Conservation (phyloP, 768 basidiomycete genomes). For the Multifurca ochricompacta region DNA sequence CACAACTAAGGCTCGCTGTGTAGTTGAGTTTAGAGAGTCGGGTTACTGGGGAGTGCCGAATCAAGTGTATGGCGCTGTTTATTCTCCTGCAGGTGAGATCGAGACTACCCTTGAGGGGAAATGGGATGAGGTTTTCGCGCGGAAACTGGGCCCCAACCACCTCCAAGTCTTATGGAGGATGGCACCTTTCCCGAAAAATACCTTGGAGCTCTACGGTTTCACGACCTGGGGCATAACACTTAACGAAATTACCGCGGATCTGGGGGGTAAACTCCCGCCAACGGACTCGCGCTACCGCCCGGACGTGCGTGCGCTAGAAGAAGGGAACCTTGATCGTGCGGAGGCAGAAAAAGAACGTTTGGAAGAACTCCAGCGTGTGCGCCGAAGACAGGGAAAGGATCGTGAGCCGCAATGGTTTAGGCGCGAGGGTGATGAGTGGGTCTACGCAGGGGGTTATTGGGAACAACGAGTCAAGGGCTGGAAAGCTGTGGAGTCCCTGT, state of each 20-base stretch:
- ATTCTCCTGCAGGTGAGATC: slow-evolving; percentile 44
- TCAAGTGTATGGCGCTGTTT: slow-evolving; percentile 54
- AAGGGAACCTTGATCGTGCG: slow-evolving; percentile 62
- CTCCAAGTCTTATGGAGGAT: slow-evolving; percentile 75
- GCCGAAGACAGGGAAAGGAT: slow-evolving; percentile 55
- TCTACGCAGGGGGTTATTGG: slow-evolving; percentile 78
- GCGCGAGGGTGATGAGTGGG: slow-evolving; percentile 62
- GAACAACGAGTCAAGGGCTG: slow-evolving; percentile 60
- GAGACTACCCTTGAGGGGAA: slow-evolving; percentile 72
- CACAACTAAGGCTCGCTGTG: slow-evolving; percentile 46
- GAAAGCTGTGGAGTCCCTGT: slow-evolving; percentile 52
- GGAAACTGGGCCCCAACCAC: slow-evolving; percentile 56
- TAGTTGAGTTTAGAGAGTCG: slow-evolving; percentile 79
- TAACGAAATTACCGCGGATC: slow-evolving; percentile 68
- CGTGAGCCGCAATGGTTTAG: slow-evolving; percentile 68
- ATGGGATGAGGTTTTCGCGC: slow-evolving; percentile 81
- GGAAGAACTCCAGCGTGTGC: slow-evolving; percentile 70
- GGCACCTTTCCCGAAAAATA: slow-evolving; percentile 62
- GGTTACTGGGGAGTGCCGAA: slow-evolving; percentile 81
- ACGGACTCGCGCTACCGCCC: slow-evolving; percentile 80
- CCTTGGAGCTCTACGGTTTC: slow-evolving; percentile 73
- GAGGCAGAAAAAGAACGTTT: slow-evolving; percentile 65
- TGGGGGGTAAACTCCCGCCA: slow-evolving; percentile 55
- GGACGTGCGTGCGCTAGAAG: slow-evolving; percentile 77
- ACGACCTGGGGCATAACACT: slow-evolving; percentile 71